phyloP scores from a whole-genome alignment of 2,329 filamentous ascomycete genomes.

The Ascochyta viciae-villosae region DNA sequence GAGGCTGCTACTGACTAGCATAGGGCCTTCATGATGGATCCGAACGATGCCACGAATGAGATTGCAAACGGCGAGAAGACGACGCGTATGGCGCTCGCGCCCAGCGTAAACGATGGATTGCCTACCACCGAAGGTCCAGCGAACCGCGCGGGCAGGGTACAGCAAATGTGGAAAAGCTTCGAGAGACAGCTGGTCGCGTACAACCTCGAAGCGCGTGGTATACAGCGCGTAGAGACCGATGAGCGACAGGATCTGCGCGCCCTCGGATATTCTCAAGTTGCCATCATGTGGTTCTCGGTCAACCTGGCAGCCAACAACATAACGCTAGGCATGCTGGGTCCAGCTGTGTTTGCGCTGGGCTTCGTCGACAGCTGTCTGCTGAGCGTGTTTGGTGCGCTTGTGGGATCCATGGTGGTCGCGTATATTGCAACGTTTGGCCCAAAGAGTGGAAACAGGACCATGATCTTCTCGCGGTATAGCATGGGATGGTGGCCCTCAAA shows the following conservation, averaged over 20 bases:
- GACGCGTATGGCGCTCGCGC: slow-evolving; percentile 31
- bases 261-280: slow-evolving; percentile 63
- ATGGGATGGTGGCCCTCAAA: slow-evolving; percentile 73
- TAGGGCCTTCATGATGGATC: slow-evolving; percentile 41
- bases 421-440: slow-evolving; percentile 70
- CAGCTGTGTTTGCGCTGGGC: slow-evolving; percentile 64
- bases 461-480: slow-evolving; percentile 65
- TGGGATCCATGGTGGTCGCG: slow-evolving; percentile 63
- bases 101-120: slow-evolving; percentile 27
- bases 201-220: slow-evolving; percentile 67
- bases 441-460: slow-evolving; percentile 66
- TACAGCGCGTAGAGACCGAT: slow-evolving; percentile 62
- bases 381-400: slow-evolving; percentile 63
- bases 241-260: slow-evolving; percentile 61
- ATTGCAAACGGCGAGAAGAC: slow-evolving; percentile 28
- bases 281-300: slow-evolving; percentile 67
- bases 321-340: slow-evolving; percentile 69
- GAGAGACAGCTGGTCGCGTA: slow-evolving; percentile 56
- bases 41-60: neutral
- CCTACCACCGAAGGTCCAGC: slow-evolving; percentile 23
- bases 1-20: slow-evolving; percentile 42
- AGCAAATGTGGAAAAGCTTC: slow-evolving; percentile 40
- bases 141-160: slow-evolving; percentile 20
- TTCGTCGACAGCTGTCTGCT: slow-evolving; percentile 65
- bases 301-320: slow-evolving; percentile 70